Evolutionary conservation across 352 stramenopile genomes (phyloP).

Genomic region (Ophiocytium majus): DNA sequence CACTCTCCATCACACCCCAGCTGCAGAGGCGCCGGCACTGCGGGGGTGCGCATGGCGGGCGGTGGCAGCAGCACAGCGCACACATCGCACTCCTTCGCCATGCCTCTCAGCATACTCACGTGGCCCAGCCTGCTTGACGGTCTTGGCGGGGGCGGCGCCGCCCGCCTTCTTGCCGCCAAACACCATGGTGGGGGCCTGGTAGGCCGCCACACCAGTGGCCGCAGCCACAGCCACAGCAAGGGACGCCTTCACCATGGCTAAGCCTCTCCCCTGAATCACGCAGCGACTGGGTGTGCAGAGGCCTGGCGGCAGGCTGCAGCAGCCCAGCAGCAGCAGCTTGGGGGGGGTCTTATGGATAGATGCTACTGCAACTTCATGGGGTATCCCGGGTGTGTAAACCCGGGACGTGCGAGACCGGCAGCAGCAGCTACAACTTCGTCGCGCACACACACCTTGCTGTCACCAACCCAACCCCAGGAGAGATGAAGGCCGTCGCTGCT

Average conservation of each 20-base stretch:
- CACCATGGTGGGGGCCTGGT: conserved; percentile 23
- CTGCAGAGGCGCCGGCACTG: too few relatives aligned
- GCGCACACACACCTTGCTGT: not conserved
- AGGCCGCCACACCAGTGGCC: not conserved
- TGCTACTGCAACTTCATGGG: too few relatives aligned
- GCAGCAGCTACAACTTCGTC: not conserved
- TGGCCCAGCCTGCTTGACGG: not conserved
- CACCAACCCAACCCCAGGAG: not conserved
- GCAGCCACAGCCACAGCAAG: not conserved
- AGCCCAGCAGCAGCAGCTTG: too few relatives aligned
- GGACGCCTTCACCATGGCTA: conserved; percentile 13
- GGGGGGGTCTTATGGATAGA: too few relatives aligned
- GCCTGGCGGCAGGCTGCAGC: too few relatives aligned
- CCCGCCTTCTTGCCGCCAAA: conserved; percentile 9
- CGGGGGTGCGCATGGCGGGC: too few relatives aligned
- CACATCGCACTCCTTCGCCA: too few relatives aligned
- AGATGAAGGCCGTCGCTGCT: conserved; percentile 21
- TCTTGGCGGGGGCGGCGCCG: not conserved
- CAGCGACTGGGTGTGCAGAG: too few relatives aligned
- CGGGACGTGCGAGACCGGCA: not conserved
- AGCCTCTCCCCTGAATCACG: too few relatives aligned
- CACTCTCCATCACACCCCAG: too few relatives aligned
- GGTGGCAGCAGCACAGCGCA: too few relatives aligned
- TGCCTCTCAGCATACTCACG: conserved; percentile 19
- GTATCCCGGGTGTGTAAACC: too few relatives aligned